Evolutionary conservation across 768 basidiomycete species (phyloP).

Genomic region (Leccinum disarticulatum): DNA sequence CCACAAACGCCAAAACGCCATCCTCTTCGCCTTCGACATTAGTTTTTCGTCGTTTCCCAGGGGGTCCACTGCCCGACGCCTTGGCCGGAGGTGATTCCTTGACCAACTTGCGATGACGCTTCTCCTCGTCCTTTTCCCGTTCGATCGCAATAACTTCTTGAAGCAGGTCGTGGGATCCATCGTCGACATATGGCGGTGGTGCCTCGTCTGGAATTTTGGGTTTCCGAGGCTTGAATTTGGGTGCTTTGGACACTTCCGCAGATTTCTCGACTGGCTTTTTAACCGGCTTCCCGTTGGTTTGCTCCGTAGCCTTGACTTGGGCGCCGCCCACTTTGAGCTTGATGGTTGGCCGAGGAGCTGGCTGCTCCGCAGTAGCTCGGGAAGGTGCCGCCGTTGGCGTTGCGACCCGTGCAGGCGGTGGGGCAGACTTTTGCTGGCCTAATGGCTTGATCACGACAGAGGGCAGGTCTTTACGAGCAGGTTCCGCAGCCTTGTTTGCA

Average conservation of each 20-base stretch:
- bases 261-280: slow-evolving; percentile 28
- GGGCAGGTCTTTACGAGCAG: slow-evolving; percentile 25
- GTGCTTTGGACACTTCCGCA: slow-evolving; percentile 33
- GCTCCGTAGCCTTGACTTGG: slow-evolving; percentile 37
- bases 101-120: slow-evolving; percentile 42
- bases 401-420: slow-evolving; percentile 11
- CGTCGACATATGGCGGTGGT: slow-evolving; percentile 70
- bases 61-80: slow-evolving; percentile 37
- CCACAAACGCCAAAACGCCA: slow-evolving; percentile 61
- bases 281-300: slow-evolving; percentile 27
- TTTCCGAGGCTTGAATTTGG: slow-evolving; percentile 44
- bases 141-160: slow-evolving; percentile 84
- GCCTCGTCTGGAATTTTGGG: slow-evolving; percentile 46
- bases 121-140: slow-evolving; percentile 57
- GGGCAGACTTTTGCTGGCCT: slow-evolving; percentile 19
- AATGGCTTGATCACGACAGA: slow-evolving; percentile 25
- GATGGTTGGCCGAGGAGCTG: slow-evolving; percentile 54
- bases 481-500: slow-evolving; percentile 45
- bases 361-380: slow-evolving; percentile 25
- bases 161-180: slow-evolving; percentile 78
- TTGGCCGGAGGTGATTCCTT: slow-evolving; percentile 39
- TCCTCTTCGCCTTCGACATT: slow-evolving; percentile 49
- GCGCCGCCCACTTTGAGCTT: slow-evolving; percentile 63
- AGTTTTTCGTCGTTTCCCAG: slow-evolving; percentile 60
- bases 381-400: slow-evolving; percentile 17